Evolutionary conservation across 768 basidiomycete species (phyloP), one percentile per base, ranked within the genome.

Genomic region (Hysterangium stoloniferum): DNA sequence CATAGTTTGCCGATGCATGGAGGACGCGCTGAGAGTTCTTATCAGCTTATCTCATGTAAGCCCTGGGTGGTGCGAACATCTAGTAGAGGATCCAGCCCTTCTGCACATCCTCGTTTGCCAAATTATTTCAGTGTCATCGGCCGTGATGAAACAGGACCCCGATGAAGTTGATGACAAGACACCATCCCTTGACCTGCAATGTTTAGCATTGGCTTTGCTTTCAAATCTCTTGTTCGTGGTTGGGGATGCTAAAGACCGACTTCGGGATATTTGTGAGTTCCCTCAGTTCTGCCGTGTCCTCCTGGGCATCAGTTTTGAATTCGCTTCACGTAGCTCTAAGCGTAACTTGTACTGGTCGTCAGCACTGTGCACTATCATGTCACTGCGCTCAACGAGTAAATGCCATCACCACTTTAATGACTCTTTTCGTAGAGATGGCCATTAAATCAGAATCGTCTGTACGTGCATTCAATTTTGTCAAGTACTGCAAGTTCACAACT

Each of bases 201-300:
- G 86, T 62, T 79, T 91, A 24, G 75, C 80, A 5, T 72, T 91
- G 4, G 88, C 82, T 1, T 66, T 90, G 8, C 66, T 90, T 34
- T 86, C 86, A 46, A 90, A 89, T 62, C 67, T 90, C 36, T 78
- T 86, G 0, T 84, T 88, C 58, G 68, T 68, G 4, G 67, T 72
- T n/a, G 70, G 72, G 0, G 68, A 64, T n/a, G 71, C 74, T 8
- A 77, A 76, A 37, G 62, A 70, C 32, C 57, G 68, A 2, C 61
- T 79, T 7, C 71, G 74, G 35, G 67, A 71, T 11, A 74, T 69
- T 33, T 66, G 85, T 85, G 60, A 54, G 80, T 63, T 1, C 40
- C 31, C n/a, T 33, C 20, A 17, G 25, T 15, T 22, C 45, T 31
- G 43, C 5, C 36, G 40, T 38, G n/a, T 44, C 29, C 56, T 19